Evolutionary conservation across 305 asterid genomes (phyloP).

Genomic region (Caryopteris hybrid): DNA sequence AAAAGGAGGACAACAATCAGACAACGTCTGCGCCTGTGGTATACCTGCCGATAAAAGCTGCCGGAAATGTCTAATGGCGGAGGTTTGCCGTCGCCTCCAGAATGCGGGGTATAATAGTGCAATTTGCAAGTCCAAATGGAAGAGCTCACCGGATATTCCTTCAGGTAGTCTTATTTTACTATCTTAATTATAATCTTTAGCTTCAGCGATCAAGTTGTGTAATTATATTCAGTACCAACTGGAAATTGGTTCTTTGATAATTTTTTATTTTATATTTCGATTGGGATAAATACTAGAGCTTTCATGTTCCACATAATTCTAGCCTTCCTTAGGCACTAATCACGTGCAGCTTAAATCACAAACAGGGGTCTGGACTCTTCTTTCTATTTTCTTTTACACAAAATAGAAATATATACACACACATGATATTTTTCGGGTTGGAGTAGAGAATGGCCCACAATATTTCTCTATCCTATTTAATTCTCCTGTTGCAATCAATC

Average conservation of each 20-base stretch:
- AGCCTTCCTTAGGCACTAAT: background rate
- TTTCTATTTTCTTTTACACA: too few relatives aligned
- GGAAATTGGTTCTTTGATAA: background rate
- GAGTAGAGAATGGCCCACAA: background rate
- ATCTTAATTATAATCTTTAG: background rate
- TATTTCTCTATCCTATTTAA: background rate
- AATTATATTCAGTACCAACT: background rate
- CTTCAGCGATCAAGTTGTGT: background rate
- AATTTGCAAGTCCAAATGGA: conserved; percentile 93
- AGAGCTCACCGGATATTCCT: conserved; percentile 56
- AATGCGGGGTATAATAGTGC: conserved; percentile 59
- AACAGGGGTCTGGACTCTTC: background rate
- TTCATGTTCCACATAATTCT: background rate
- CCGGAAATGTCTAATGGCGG: conserved; percentile 73
- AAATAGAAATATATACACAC: too few relatives aligned
- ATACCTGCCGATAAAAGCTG: conserved; percentile 34
- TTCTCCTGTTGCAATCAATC: background rate
- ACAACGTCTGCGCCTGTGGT: conserved; percentile 42
- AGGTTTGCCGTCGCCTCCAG: conserved; percentile 56
- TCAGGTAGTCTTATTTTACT: conserved; percentile 44
- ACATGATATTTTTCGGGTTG: conserved; percentile 5
- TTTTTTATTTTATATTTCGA: background rate
- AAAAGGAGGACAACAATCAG: conserved; percentile 36
- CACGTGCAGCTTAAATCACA: conserved; percentile 16
- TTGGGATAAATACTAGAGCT: background rate